phyloP scores from a whole-genome alignment of 1,139 yeast genomes.

The Hanseniaspora uvarum region DNA sequence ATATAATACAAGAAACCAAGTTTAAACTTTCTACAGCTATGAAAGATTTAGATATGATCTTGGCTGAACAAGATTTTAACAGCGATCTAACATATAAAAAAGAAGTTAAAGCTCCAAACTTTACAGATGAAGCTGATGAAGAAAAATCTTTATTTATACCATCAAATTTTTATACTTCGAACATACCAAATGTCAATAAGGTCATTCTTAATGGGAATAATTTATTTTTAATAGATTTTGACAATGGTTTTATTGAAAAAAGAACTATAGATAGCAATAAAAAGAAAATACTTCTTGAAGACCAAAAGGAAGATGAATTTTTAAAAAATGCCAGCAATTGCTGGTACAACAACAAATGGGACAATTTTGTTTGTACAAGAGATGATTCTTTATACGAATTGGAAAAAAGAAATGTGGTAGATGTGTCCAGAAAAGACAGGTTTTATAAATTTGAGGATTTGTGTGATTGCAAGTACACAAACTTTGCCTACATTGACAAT shows the following conservation, averaged over 20 bases:
- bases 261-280: background rate
- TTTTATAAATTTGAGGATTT: background rate
- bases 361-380: background rate
- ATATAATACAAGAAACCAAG: conserved; percentile 8
- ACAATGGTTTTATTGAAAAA: conserved; percentile 10
- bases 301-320: background rate
- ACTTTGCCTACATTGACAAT: conserved; percentile 8
- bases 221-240: background rate
- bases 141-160: background rate
- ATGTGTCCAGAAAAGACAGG: conserved; percentile 3
- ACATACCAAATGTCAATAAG: background rate
- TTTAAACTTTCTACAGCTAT: background rate
- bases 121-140: background rate
- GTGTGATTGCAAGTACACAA: conserved; percentile 11
- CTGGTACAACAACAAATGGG: conserved; percentile 9
- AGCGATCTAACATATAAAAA: conserved; percentile 1
- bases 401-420: background rate
- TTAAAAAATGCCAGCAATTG: background rate
- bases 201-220: background rate
- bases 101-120: background rate
- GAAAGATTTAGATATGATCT: conserved; percentile 12
- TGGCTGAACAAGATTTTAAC: conserved; percentile 1
- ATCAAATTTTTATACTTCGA: background rate
- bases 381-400: background rate
- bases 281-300: background rate